A percentile compares a stretch with the other conserved stretches of the same genome.
Evolutionary conservation across 306 rosid species (phyloP).

Genomic region (Prosopis cineraria): DNA sequence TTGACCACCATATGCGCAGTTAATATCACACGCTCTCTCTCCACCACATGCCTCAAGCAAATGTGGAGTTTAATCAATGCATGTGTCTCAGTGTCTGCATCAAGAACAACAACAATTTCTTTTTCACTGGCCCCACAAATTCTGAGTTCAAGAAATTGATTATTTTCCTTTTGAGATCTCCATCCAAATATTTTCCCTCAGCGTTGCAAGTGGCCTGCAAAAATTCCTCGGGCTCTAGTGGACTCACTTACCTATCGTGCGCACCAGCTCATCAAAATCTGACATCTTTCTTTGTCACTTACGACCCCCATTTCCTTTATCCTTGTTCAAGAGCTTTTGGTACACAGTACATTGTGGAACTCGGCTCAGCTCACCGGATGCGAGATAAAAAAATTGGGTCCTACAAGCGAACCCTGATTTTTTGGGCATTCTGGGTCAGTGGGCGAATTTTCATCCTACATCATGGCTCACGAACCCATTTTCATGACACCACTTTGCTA

Average conservation of each 20-base stretch:
- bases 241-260: conserved; percentile 61
- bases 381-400: conserved; percentile 36
- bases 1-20: conserved; percentile 37
- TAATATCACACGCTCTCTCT: conserved; percentile 36
- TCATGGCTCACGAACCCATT: conserved; percentile 46
- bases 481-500: conserved; percentile 33
- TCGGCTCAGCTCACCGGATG: neutral
- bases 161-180: neutral
- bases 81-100: neutral
- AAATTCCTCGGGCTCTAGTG: conserved; percentile 47
- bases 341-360: neutral
- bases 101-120: neutral
- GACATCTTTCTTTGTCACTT: neutral
- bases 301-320: conserved; percentile 11
- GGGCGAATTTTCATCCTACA: conserved; percentile 38
- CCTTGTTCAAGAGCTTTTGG: conserved; percentile 14
- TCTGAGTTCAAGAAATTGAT: neutral
- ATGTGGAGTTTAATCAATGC: conserved; percentile 11
- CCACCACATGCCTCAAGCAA: conserved; percentile 47
- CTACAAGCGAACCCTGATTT: conserved; percentile 31
- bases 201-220: conserved; percentile 35
- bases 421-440: neutral
- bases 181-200: neutral
- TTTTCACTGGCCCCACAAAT: conserved; percentile 3
- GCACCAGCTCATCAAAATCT: conserved; percentile 68